A percentile compares a stretch with the other conserved stretches of the same genome.
phyloP scores from a whole-genome alignment of 768 basidiomycete species.

The Rhizopogon salebrosus region DNA sequence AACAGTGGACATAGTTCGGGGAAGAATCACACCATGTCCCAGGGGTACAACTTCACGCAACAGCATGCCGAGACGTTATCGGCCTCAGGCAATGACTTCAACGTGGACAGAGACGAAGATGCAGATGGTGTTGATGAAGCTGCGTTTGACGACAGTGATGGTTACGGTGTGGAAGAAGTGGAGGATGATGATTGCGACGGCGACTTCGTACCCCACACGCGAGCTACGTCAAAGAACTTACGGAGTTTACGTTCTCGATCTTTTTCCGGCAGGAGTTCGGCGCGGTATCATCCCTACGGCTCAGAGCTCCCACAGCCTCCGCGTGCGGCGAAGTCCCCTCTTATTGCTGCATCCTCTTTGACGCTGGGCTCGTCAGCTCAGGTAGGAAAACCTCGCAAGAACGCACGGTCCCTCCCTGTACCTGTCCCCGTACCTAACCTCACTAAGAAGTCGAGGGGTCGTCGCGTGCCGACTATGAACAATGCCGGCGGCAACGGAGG shows the following conservation, averaged over 20 bases:
- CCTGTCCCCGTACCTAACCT: conserved; percentile 65
- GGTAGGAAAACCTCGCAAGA: conserved; percentile 26
- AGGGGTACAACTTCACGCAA: conserved; percentile 14
- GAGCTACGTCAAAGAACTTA: conserved; percentile 32
- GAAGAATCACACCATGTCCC: conserved; percentile 2
- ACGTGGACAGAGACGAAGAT: conserved; percentile 18
- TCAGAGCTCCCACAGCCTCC: conserved; percentile 22
- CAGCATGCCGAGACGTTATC: conserved; percentile 14
- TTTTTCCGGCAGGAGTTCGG: conserved; percentile 26
- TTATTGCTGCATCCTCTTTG: conserved; percentile 24
- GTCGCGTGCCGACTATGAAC: conserved; percentile 53
- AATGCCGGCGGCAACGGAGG: conserved; percentile 20
- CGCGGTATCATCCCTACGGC: conserved; percentile 29
- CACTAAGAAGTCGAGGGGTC: conserved; percentile 66
- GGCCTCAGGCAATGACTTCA: conserved; percentile 10
- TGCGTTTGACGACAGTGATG: conserved; percentile 20
- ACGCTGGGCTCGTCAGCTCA: conserved; percentile 21
- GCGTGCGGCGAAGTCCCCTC: conserved; percentile 26
- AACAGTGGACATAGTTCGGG: conserved; percentile 25
- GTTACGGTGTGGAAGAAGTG: conserved; percentile 20
- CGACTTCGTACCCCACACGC: conserved; percentile 27
- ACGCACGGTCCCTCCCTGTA: conserved; percentile 39
- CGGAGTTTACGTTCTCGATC: conserved; percentile 32
- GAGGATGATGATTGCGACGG: conserved; percentile 27
- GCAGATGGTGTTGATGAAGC: conserved; percentile 21